Percentiles rank a stretch among this genome's conserved stretches.
These are phyloP conservation scores for Glycine soja DNA, from an alignment of 306 rosid species.

Conservation along the genomic window DNA sequence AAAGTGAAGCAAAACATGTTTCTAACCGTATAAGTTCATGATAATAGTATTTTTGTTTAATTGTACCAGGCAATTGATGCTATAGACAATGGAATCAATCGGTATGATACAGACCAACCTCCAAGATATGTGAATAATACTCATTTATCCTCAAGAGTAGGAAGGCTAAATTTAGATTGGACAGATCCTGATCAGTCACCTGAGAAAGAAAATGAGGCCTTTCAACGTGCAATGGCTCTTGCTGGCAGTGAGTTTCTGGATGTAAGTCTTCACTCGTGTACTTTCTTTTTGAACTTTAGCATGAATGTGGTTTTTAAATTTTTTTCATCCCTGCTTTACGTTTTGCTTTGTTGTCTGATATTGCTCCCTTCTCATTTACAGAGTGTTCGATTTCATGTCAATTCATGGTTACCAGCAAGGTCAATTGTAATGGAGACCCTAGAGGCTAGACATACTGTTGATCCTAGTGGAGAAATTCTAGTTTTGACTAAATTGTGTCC, in stretches of 20 bases:
- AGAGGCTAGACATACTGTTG: constrained; percentile 71
- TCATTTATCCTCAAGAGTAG: constrained; percentile 92
- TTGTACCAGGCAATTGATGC: constrained; percentile 93
- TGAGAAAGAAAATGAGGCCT: constrained; percentile 90
- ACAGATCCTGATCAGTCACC: constrained; percentile 87
- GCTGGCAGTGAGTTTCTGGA: constrained; percentile 87
- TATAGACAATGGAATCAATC: constrained; percentile 92
- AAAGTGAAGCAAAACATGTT: constrained; percentile 16
- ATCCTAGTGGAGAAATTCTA: constrained; percentile 90
- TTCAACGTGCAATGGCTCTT: constrained; percentile 83
- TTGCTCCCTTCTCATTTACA: constrained; percentile 46
- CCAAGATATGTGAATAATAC: constrained; percentile 95
- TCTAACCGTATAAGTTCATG: background rate
- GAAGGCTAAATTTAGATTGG: constrained; percentile 92
- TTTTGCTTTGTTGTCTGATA: constrained; percentile 39
- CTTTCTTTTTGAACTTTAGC: background rate
- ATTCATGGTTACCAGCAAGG: constrained; percentile 97
- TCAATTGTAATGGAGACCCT: constrained; percentile 85
- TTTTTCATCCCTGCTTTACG: constrained; percentile 3
- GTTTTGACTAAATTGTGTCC: constrained; percentile 86
- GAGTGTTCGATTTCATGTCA: constrained; percentile 77
- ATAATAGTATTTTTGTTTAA: constrained; percentile 34
- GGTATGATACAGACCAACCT: constrained; percentile 84
- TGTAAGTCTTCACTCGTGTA: constrained; percentile 54
- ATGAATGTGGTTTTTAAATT: background rate